Evolutionary conservation across 306 rosid genomes (phyloP).

Genomic region (Cucurbita argyrosperma): DNA sequence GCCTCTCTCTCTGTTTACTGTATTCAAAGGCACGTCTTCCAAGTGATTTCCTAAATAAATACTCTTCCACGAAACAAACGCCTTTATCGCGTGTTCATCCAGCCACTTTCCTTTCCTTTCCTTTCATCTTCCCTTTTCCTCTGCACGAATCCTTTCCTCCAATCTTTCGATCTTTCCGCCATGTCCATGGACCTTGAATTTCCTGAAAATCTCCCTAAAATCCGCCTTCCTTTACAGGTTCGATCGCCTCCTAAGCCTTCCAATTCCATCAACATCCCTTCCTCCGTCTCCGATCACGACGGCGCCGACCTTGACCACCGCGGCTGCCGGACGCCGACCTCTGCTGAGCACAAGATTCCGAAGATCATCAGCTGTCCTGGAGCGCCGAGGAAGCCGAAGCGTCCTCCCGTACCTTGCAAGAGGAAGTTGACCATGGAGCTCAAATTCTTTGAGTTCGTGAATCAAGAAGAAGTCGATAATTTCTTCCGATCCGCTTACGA

Average conservation of each 20-base stretch:
- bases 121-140: neutral
- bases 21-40: conserved; percentile 3
- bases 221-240: conserved; percentile 8
- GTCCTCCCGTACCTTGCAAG: conserved; percentile 21
- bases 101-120: neutral
- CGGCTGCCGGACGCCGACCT: conserved; percentile 31
- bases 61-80: neutral
- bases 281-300: neutral
- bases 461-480: conserved; percentile 29
- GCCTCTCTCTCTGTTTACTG: neutral
- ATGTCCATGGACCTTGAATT: conserved; percentile 41
- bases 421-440: conserved; percentile 28
- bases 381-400: conserved; percentile 32
- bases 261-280: neutral
- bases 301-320: neutral
- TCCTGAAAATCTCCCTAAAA: conserved; percentile 18
- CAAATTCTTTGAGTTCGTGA: conserved; percentile 30
- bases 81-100: neutral
- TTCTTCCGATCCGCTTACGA: conserved; percentile 33
- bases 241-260: conserved; percentile 2
- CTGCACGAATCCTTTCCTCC: neutral
- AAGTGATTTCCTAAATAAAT: conserved; percentile 5
- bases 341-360: conserved; percentile 27
- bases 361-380: conserved; percentile 29
- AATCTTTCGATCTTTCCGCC: conserved; percentile 2